A percentile compares a stretch with the other conserved stretches of the same genome.
These are phyloP conservation scores for Dictyostelium brefeldianum DNA, from an alignment of 78 protist genomes.

Conservation along the genomic window DNA sequence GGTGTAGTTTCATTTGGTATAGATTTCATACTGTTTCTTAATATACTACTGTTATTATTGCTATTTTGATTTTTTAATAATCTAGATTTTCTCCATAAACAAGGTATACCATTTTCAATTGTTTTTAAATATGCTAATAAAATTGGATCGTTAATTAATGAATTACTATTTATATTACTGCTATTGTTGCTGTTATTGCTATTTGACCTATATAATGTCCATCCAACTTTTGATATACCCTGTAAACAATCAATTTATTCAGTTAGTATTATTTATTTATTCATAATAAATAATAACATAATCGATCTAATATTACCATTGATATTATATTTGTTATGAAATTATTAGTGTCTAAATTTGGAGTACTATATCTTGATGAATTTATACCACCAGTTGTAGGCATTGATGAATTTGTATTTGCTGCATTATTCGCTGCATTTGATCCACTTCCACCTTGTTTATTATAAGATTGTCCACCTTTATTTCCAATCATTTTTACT, in stretches of 20 bases:
- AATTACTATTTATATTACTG: background rate
- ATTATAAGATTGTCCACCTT: background rate
- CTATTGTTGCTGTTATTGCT: background rate
- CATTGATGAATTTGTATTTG: background rate
- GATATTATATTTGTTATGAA: constrained; percentile 13
- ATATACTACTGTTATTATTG: background rate
- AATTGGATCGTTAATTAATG: constrained; percentile 43
- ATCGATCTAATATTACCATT: background rate
- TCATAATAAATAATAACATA: no score
- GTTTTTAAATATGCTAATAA: constrained; percentile 38
- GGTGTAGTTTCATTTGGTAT: background rate
- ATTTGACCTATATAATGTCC: constrained; percentile 34
- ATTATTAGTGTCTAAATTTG: background rate
- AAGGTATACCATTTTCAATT: constrained; percentile 53
- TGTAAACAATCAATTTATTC: background rate
- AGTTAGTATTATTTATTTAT: background rate
- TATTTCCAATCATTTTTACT: background rate
- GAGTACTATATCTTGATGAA: background rate
- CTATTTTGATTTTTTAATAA: background rate
- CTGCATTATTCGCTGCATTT: background rate
- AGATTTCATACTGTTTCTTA: background rate
- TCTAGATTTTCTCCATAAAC: constrained; percentile 50
- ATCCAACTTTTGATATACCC: constrained; percentile 35
- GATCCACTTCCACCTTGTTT: constrained; percentile 16
- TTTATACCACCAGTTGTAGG: background rate